Evolutionary conservation across 176 grass and related monocot species (phyloP), one percentile per base, ranked within the genome.

Genomic region (Stipa capillata): DNA sequence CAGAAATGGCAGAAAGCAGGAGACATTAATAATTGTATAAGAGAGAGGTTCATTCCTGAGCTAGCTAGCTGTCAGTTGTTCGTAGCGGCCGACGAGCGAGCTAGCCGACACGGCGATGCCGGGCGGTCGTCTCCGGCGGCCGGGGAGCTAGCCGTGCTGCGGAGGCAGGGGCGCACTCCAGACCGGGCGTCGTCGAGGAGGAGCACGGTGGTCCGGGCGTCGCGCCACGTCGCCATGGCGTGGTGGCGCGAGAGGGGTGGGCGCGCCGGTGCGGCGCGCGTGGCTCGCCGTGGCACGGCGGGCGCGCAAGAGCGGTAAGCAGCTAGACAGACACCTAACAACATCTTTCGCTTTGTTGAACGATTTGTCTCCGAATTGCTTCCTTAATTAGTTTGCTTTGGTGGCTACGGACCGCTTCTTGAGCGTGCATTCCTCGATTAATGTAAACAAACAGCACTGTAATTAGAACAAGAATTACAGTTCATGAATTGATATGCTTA

Each of bases 171-270:
- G 9, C 7, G 9, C 57, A 35, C n/a, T n/a, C n/a, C n/a, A n/a
- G n/a, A n/a, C n/a, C n/a, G n/a, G n/a, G n/a, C n/a, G 6, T 14
- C 29, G 76, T 7, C 17, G 53, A 56, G 23, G 53, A 15, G 20
- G 54, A 47, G 29, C n/a, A n/a, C n/a, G n/a, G n/a, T n/a, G 34
- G 21, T 1, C 20, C 63, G 18, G 59, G 20, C 10, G 17, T 43
- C 63, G 28, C 56, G 70, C 16, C 8, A 20, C 51, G 51, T 54
- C 23, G 81, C 68, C 65, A 84, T 97, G 90, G 89, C 91, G 49
- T 93, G 94, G 94, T 93, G 91, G 91, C 85, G 85, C 23, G 85
- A 80, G 65, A 73, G 79, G n/a, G 65, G 87, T 97, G 24, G 81
- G 91, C 5, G 89, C 86, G 74, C 83, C 86, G 43, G 88, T 87